Percentiles rank a stretch among this genome's conserved stretches.
Evolutionary conservation across 2,329 filamentous ascomycete species (phyloP).

Genomic region (Xylaria sp.): DNA sequence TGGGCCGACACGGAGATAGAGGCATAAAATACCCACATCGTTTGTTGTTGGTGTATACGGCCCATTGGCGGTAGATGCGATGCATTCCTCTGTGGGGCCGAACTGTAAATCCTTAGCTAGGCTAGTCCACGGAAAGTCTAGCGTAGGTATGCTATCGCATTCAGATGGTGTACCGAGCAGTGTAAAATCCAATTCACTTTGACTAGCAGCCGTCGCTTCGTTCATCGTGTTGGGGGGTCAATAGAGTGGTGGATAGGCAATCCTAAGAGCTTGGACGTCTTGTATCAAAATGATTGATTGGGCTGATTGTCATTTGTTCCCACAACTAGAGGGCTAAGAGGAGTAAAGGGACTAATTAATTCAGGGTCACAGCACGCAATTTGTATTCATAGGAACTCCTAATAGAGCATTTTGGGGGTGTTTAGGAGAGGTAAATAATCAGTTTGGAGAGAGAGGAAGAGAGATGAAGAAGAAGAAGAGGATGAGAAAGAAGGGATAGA

Average conservation of each 20-base stretch:
- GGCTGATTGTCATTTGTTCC: neutral
- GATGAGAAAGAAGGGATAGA: too few species aligned
- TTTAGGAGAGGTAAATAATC: neutral
- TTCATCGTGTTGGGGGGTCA: constrained; percentile 23
- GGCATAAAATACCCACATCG: constrained; percentile 19
- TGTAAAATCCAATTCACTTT: neutral
- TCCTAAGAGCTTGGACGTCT: neutral
- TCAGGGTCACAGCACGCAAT: neutral
- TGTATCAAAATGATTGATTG: neutral
- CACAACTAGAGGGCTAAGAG: neutral
- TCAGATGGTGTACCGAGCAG: neutral
- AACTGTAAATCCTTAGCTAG: constrained; percentile 1
- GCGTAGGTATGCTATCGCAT: neutral
- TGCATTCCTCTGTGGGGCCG: neutral
- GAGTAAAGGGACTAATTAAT: neutral
- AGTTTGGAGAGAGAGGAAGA: neutral
- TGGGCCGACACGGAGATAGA: too few species aligned
- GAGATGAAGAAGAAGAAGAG: too few species aligned
- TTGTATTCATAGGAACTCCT: neutral
- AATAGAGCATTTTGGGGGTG: neutral
- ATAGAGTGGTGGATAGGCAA: neutral
- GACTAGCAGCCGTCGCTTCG: constrained; percentile 7
- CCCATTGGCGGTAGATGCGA: neutral
- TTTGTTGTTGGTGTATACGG: neutral
- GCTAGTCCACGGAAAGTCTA: constrained; percentile 24